Base-by-base conservation (phyloP, 164 flowering plant genomes). In the Santalum album region DNA sequence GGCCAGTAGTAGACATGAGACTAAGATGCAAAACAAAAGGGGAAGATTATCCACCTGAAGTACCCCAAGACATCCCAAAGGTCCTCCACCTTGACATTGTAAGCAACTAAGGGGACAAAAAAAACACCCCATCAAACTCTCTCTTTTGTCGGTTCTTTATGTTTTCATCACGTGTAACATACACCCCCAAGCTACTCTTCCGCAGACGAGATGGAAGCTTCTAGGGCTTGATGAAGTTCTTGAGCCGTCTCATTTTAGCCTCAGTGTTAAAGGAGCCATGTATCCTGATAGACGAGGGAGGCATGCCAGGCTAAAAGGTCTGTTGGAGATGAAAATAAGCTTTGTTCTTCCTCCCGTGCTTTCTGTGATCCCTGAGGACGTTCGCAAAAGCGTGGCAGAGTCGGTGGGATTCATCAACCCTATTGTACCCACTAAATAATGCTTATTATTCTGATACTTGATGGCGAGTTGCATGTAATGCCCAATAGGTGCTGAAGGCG, bases 191-290 rank as follows among this genome's bases (percentile, higher is more conserved):
- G n/a, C 19, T 22, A 5, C 57, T 45, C 0, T 57, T 63, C 22
- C 66, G 65, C 74, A 89, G 94, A 69, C 68, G 25, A 81, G 83
- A 62, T 86, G 95, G 97, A 81, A 90, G 75, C 89, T 86, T 51
- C 71, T 53, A 51, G 95, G 92, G 45, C 82, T 84, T 20, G 87
- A 86, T 43, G 61, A 52, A 32, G 65, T 73, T 24, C 54, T 77
- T n/a, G 45, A 75, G 55, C 95, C 95, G 21, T 63, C 80, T 51
- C 63, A 83, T 43, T 84, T 84, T 55, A 23, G 64, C 23, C 80
- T 90, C 0, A 68, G 72, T 20, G 82, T 87, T 16, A 74, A 64
- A 53, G 94, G 95, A 45, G 63, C 74, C 18, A 55, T 90, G 6
- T 90, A 84, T 58, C 70, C 90, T 11, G 81, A 77, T 24, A 79